Conservation (phyloP, 179 eudicot genomes). For the Silene vulgaris region DNA sequence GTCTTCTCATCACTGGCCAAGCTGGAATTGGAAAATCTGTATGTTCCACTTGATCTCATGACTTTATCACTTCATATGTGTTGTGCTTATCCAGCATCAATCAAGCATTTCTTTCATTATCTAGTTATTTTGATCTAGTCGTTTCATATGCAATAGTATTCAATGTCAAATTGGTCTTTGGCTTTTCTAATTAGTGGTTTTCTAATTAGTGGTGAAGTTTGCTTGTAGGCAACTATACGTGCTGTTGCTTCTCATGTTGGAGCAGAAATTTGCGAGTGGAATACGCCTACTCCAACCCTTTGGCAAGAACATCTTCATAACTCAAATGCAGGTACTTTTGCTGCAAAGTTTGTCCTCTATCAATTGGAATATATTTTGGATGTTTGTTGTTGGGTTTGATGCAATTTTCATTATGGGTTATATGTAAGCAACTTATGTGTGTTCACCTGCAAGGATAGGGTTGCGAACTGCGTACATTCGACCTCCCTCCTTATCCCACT, state of each 20-base stretch:
- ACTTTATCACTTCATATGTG: neutral
- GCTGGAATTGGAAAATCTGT: conserved; percentile 98
- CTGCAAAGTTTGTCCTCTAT: neutral
- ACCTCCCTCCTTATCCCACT: neutral
- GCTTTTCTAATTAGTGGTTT: conserved; percentile 11
- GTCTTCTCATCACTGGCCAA: conserved; percentile 72
- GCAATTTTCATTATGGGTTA: neutral
- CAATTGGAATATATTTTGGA: neutral
- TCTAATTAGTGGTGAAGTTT: conserved; percentile 7
- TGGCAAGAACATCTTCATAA: conserved; percentile 91
- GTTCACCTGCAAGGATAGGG: neutral
- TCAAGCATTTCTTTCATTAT: neutral
- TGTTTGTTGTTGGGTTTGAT: neutral
- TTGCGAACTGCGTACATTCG: neutral
- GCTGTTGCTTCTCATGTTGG: conserved; percentile 71
- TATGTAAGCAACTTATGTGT: neutral
- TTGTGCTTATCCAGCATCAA: neutral
- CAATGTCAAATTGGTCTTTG: neutral
- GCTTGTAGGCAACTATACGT: conserved; percentile 60
- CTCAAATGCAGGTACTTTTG: conserved; percentile 53
- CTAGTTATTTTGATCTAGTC: neutral
- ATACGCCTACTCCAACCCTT: conserved; percentile 85
- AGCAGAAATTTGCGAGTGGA: conserved; percentile 78
- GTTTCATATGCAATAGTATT: neutral
- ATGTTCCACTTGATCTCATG: conserved; percentile 28